Base-by-base conservation (phyloP, 2,329 filamentous ascomycete genomes). In the Diaporthe ampelina region DNA sequence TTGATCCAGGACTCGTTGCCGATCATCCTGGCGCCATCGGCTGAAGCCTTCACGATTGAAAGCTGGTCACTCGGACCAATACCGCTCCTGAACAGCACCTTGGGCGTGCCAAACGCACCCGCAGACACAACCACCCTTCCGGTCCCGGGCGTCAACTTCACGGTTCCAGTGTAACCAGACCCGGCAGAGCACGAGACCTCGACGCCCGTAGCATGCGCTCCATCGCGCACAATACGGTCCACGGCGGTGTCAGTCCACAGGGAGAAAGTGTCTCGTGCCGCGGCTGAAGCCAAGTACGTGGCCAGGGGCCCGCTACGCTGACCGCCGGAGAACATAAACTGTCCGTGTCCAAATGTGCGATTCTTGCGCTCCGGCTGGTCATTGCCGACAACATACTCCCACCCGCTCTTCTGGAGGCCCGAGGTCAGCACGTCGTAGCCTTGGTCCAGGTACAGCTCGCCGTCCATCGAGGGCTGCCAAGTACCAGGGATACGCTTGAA, bases 401-500 rank as follows among this genome's bases (percentile, higher is more conserved):
- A 95, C 9, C 92, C 92, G n/a, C 88, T 87, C 11, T 86, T 84
- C 45, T 83, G 83, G 17, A 95, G 86, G 9, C 91, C 92, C 65
- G 85, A 83, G 17, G 89, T 86, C 6, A 95, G 83, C 35, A 93
- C 86, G 67, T 91, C 85, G 80, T 91, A 94, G 4, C 92, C 91
- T 75, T 92, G 86, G 74, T 92, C 90, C n/a, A 91, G 86, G 82
- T 94, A 94, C 35, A 89, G 86, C 79, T 91, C 86, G 61, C 91
- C 91, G 78, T 95, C 92, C 77, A 85, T 84, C 0, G 92, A 94
- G 0, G 93, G 92, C 58, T 85, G 84, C 59, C 89, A 89, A 0
- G 92, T 94, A 43, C 92, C 93, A 0, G 92, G 92, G 76, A 94
- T 94, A 21, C 92, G 88, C 50, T 86, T 84, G 80, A 94, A 95